Evolutionary conservation across 1,284 basidiomycete genomes (phyloP), one percentile per base, ranked within the genome.

Genomic region (Entoloma clypeatum): DNA sequence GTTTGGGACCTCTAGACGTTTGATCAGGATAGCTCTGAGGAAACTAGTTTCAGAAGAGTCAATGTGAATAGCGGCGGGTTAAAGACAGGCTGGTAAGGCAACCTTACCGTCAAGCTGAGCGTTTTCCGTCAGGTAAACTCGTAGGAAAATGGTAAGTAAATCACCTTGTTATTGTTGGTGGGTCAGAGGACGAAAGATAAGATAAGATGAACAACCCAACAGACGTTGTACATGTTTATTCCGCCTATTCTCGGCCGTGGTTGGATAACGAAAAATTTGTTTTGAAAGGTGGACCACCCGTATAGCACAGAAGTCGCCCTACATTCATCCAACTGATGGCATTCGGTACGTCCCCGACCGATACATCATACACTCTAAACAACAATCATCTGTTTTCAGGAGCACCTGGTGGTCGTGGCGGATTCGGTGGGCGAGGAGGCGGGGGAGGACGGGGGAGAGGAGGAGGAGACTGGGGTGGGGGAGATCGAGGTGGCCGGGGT

Each of bases 381-480:
- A 6, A 36, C 35, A 14, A 31, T 23, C 7, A 40, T 35, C 4
- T 41, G 39, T 13, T 35, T 28, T 18, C 45, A 76, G 74, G 74
- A 55, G 68, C 62, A 65, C 66, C 74, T 56, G 74, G 74, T 43
- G 71, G 72, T 48, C 73, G 76, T 44, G 75, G 75, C 37, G 75
- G 74, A 51, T 75, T 75, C 59, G 65, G 71, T 45, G 65, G 65
- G 42, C 56, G 65, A 42, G 56, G 62, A 11, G 55, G 59, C 38
- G 49, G 58, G 33, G 57, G 55, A 25, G 50, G 61, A 42, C 50
- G 61, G 22, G 56, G 54, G 26, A 43, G 54, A 31, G 45, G 59
- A 16, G 57, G 61, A 37, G 52, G 58, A 21, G 54, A 55, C 17
- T 40, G 55, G 26, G 50, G 58, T 10, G 57, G 59, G 2, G 45